Evolutionary conservation across 139 green algal species (phyloP), one percentile per base, ranked within the genome.

Genomic region (Chlamydomonas incerta): DNA sequence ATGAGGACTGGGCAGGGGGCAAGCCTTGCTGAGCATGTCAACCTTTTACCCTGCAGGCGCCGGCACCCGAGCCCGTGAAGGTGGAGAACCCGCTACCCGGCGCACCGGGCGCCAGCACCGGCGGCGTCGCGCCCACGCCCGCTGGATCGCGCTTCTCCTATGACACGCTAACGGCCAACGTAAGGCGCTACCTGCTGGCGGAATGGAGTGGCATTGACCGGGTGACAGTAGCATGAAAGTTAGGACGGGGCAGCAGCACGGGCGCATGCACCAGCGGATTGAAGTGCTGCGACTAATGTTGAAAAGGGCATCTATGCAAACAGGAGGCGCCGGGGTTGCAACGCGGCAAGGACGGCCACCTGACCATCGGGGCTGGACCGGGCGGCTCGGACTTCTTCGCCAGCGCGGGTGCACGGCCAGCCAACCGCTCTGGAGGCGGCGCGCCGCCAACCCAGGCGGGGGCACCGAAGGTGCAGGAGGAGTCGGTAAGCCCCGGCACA

Each of bases 261-360:
- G n/a, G n/a, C n/a, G n/a, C n/a, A n/a, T n/a, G n/a, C n/a, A n/a
- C n/a, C n/a, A n/a, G n/a, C n/a, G n/a, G n/a, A n/a, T n/a, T n/a
- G n/a, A n/a, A n/a, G n/a, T n/a, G n/a, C n/a, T n/a, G n/a, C n/a
- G n/a, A n/a, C n/a, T n/a, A n/a, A n/a, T n/a, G n/a, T n/a, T n/a
- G n/a, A n/a, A n/a, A n/a, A n/a, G n/a, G n/a, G n/a, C n/a, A n/a
- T n/a, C n/a, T n/a, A n/a, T n/a, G n/a, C n/a, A n/a, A n/a, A 21
- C 47, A 85, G 79, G 79, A 85, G 24, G 34, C 80, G 0, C 80
- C 80, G 4, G 68, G 35, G 10, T 82, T 92, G 47, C 85, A 90
- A 75, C 92, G 95, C 17, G 95, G 95, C 81, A 96, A 97, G 85
- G 95, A 98, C 70, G 95, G 95, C 17, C 95, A 98, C 90, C 83